Percentiles rank a stretch among this genome's conserved stretches.
These are phyloP conservation scores for Globisporangium barbulae DNA, from an alignment of 352 stramenopile genomes.

Conservation along the genomic window DNA sequence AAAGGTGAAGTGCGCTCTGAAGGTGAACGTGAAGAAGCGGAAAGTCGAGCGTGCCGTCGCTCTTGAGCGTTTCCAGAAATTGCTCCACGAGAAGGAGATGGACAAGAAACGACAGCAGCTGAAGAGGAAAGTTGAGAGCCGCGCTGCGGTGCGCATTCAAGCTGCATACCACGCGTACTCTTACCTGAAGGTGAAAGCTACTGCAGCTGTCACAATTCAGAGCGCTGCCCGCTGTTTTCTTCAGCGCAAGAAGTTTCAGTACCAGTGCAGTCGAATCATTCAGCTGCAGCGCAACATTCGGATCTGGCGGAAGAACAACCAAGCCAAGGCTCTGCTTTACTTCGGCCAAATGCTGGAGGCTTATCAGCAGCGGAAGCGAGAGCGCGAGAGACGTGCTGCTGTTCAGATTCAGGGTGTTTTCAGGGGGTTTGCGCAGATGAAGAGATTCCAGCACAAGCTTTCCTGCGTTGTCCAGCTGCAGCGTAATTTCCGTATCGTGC, in stretches of 20 bases:
- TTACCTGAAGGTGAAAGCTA: not conserved
- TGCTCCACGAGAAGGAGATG: constrained; percentile 30
- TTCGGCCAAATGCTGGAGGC: not conserved
- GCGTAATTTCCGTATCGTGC: constrained; percentile 41
- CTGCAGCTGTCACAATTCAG: constrained; percentile 20
- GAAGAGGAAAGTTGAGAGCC: constrained; percentile 27
- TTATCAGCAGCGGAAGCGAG: not conserved
- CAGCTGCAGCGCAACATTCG: constrained; percentile 13
- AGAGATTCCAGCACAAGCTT: constrained; percentile 22
- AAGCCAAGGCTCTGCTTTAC: constrained; percentile 4
- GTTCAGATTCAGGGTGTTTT: constrained; percentile 32
- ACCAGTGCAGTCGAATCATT: not conserved
- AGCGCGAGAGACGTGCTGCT: constrained; percentile 21
- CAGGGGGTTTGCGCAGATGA: constrained; percentile 22
- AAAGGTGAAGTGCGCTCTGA: constrained; percentile 18
- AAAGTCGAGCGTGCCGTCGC: constrained; percentile 23
- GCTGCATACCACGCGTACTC: not conserved
- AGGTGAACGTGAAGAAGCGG: constrained; percentile 15
- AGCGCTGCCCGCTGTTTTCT: constrained; percentile 24
- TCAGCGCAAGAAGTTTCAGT: constrained; percentile 8
- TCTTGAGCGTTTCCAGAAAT: constrained; percentile 31
- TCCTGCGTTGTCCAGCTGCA: constrained; percentile 26
- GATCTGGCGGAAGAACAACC: constrained; percentile 12
- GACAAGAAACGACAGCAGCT: constrained; percentile 21
- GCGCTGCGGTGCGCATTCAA: constrained; percentile 25